Conservation (phyloP, 257 asterid genomes). For the Ilex asprella region DNA sequence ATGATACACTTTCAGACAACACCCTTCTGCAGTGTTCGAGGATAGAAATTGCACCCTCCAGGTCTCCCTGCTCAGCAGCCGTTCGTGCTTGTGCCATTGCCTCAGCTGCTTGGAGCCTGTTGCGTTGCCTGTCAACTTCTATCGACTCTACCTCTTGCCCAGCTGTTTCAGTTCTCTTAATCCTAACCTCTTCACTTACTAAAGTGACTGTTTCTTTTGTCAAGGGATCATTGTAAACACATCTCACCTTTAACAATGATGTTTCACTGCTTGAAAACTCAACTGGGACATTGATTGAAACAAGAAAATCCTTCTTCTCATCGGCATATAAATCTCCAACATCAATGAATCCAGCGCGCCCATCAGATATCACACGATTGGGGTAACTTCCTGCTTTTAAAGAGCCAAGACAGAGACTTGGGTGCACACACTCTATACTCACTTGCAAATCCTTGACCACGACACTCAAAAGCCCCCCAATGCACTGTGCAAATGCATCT, state of each 20-base stretch:
- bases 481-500: conserved; percentile 98
- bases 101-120: conserved; percentile 75
- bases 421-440: conserved; percentile 47
- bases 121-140: conserved; percentile 90
- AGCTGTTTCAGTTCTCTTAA: conserved; percentile 45
- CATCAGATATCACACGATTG: conserved; percentile 37
- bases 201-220: conserved; percentile 43
- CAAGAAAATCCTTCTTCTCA: conserved; percentile 87
- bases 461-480: conserved; percentile 93
- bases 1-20: conserved; percentile 55
- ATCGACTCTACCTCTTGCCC: conserved; percentile 38
- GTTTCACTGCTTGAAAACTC: conserved; percentile 46
- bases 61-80: conserved; percentile 73
- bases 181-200: conserved; percentile 44
- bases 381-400: conserved; percentile 79
- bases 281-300: conserved; percentile 56
- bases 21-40: conserved; percentile 55
- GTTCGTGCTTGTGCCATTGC: conserved; percentile 74
- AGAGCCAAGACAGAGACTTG: conserved; percentile 41
- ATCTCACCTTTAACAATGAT: conserved; percentile 51
- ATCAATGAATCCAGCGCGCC: conserved; percentile 52
- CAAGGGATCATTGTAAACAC: conserved; percentile 61
- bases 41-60: conserved; percentile 53
- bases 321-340: conserved; percentile 93
- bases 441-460: conserved; percentile 72